These are phyloP conservation scores for Boeremia lycopersici DNA, from an alignment of 2,329 filamentous ascomycete species.

Conservation along the genomic window DNA sequence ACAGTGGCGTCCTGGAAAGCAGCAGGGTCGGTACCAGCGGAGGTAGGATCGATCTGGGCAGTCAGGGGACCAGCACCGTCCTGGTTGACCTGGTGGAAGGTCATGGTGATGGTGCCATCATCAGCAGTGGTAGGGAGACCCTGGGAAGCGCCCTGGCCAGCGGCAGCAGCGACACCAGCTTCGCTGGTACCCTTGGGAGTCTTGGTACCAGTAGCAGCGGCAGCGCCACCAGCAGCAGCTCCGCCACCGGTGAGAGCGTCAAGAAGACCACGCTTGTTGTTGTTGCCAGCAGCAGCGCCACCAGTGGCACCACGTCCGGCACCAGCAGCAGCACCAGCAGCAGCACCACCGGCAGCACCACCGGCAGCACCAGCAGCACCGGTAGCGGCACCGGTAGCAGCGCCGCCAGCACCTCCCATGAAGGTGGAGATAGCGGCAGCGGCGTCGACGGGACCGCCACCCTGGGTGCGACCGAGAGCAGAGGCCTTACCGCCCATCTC, in stretches of 20 bases:
- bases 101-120: slow-evolving; percentile 66
- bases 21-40: slow-evolving; percentile 63
- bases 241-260: slow-evolving; percentile 30
- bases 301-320: not conserved
- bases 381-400: slow-evolving; percentile 58
- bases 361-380: slow-evolving; percentile 17
- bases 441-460: slow-evolving; percentile 64
- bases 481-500: slow-evolving; percentile 64
- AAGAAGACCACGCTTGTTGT: slow-evolving; percentile 36
- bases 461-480: slow-evolving; percentile 68
- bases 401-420: slow-evolving; percentile 51
- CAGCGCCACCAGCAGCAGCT: slow-evolving; percentile 18
- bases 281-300: slow-evolving; percentile 7
- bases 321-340: slow-evolving; percentile 1
- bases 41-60: slow-evolving; percentile 66
- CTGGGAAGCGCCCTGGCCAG: slow-evolving; percentile 59
- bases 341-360: slow-evolving; percentile 11
- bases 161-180: slow-evolving; percentile 59
- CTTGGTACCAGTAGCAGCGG: slow-evolving; percentile 52
- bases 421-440: slow-evolving; percentile 63
- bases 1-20: slow-evolving; percentile 67
- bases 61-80: slow-evolving; percentile 70
- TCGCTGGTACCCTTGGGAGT: slow-evolving; percentile 56
- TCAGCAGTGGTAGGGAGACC: slow-evolving; percentile 68
- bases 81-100: slow-evolving; percentile 73